Evolutionary conservation across 2,329 filamentous ascomycete genomes (phyloP).

Genomic region (Pseudocercospora macadamiae): DNA sequence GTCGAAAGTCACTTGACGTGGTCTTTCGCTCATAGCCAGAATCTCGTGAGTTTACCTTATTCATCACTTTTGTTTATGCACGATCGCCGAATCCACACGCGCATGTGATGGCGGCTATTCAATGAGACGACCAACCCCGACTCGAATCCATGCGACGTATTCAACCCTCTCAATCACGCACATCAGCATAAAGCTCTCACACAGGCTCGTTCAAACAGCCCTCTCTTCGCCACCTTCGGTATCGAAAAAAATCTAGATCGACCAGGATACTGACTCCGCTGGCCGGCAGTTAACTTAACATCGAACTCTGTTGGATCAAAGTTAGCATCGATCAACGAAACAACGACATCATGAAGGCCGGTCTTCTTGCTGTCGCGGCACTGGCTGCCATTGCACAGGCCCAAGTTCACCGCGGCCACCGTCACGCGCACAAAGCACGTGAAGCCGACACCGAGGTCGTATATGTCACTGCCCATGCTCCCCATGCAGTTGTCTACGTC

Average conservation of each 20-base stretch:
- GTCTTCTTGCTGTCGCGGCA: slow-evolving; percentile 32
- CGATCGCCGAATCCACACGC: background rate
- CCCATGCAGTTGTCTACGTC: slow-evolving; percentile 62
- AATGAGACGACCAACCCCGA: background rate
- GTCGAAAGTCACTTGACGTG: slow-evolving; percentile 13
- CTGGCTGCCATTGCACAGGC: slow-evolving; percentile 31
- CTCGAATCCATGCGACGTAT: background rate
- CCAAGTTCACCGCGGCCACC: slow-evolving; percentile 39
- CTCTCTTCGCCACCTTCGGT: background rate
- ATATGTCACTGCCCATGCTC: slow-evolving; percentile 47
- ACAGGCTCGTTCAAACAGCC: slow-evolving; percentile 1
- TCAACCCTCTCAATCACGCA: background rate
- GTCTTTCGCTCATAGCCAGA: slow-evolving; percentile 8
- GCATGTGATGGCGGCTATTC: background rate
- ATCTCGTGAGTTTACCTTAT: slow-evolving; percentile 16
- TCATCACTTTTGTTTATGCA: background rate
- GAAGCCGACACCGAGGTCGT: slow-evolving; percentile 38
- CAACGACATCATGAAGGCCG: slow-evolving; percentile 36
- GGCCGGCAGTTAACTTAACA: slow-evolving; percentile 26
- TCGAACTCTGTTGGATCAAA: slow-evolving; percentile 5
- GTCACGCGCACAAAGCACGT: slow-evolving; percentile 43
- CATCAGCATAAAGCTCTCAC: background rate
- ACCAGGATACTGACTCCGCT: slow-evolving; percentile 28
- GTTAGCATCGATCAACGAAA: slow-evolving; percentile 12
- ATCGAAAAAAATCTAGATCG: background rate